Base-by-base conservation (phyloP, 2,329 filamentous ascomycete species). In the Pseudocercospora musae region DNA sequence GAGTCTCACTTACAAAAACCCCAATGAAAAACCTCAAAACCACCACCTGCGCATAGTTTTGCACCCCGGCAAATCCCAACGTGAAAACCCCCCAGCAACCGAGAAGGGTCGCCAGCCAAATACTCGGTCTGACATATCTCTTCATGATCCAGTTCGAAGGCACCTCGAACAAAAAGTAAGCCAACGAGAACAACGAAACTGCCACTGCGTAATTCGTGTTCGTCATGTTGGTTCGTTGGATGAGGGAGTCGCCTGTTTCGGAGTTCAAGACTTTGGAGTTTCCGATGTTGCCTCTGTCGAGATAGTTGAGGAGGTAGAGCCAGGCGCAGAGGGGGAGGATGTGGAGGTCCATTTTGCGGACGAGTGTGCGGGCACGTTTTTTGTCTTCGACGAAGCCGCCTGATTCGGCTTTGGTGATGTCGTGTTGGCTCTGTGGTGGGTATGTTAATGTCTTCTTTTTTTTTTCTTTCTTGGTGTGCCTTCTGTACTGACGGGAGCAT, bases 201-300 rank as follows among this genome's bases (percentile, higher is more conserved):
- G 71, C 70, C 1, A 72, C 66, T 2, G 84, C 83, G 74, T 86
- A 91, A 69, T 89, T 79, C 69, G 82, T 80, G 55, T 83, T 79
- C 1, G 83, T 84, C 83, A 89, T 88, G 64, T 79, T 68, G 1
- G 87, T 87, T 69, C 85, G 81, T 21, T 81, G 78, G 33, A 89
- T 80, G 66, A 91, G 81, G 75, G 89, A 86, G 72, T 90, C 78
- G 48, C 80, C 73, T 0, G 82, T 83, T 11, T 84, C 79, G 10
- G 81, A 76, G 71, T 90, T 90, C 66, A 90, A 80, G 20, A 89
- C 84, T 73, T 85, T 87, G 46, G 87, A 57, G 13, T 66, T 66
- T 79, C 81, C 73, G 73, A 84, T 63, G 79, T 84, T 68, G 49
- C 64, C 66, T 56, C 60, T 23, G 21, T 62, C 60, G 29, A 62